phyloP scores from a whole-genome alignment of 1,284 basidiomycete genomes.

The Mrakiaceae sp. region DNA sequence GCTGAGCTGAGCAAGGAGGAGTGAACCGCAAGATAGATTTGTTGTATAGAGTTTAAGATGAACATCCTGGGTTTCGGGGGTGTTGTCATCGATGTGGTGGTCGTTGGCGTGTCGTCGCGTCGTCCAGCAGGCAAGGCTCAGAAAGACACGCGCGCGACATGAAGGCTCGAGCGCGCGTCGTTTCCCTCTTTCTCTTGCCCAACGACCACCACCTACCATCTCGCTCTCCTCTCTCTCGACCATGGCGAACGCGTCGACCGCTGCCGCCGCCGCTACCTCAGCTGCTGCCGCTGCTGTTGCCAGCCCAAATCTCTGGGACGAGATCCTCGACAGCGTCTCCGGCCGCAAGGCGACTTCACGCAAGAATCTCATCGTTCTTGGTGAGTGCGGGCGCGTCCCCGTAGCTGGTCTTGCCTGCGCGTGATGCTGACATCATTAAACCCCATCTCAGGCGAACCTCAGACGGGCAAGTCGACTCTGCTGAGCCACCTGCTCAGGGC shows the following conservation, averaged over 20 bases:
- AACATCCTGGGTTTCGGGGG: background rate
- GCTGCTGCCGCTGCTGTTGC: background rate
- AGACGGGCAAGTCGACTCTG: slow-evolving; percentile 3
- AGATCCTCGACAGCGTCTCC: slow-evolving; percentile 12
- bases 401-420: background rate
- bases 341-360: background rate
- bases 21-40: background rate
- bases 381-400: background rate
- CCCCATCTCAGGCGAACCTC: slow-evolving; percentile 1
- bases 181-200: no score
- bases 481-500: background rate
- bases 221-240: no score
- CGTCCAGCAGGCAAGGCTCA: no score
- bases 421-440: background rate
- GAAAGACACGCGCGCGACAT: no score
- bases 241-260: no score
- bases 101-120: background rate
- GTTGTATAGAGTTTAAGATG: background rate
- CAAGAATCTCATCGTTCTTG: slow-evolving; percentile 15
- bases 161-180: no score
- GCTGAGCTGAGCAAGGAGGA: background rate
- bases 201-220: no score
- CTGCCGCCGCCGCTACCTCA: background rate
- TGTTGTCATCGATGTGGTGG: background rate
- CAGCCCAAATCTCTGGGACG: slow-evolving; percentile 8